Evolutionary conservation across 129 eudicot species (phyloP).

Genomic region (Pittosporum tobira): DNA sequence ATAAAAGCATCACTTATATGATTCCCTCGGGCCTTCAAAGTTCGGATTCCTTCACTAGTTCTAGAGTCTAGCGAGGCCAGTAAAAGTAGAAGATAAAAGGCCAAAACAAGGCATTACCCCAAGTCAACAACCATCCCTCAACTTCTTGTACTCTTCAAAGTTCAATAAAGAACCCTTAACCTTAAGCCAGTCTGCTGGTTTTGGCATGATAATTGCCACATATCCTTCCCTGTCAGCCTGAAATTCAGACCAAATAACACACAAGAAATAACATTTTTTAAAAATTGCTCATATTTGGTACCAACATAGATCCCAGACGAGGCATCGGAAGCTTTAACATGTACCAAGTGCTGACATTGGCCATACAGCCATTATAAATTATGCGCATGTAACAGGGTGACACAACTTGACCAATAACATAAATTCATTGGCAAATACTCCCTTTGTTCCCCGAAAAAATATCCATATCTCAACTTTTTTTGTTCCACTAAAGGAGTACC

Average conservation of each 20-base stretch:
- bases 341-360: not conserved
- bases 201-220: conserved; percentile 87
- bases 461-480: too few relatives aligned
- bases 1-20: not conserved
- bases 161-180: conserved; percentile 53
- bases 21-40: not conserved
- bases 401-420: not conserved
- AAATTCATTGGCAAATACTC: too few relatives aligned
- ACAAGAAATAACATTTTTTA: not conserved
- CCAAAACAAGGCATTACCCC: not conserved
- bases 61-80: not conserved
- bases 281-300: not conserved
- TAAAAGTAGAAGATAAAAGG: not conserved
- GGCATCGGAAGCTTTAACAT: not conserved
- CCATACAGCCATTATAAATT: not conserved
- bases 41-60: not conserved
- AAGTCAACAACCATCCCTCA: conserved; percentile 31
- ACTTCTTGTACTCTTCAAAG: conserved; percentile 61
- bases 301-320: too few relatives aligned
- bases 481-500: too few relatives aligned
- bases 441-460: too few relatives aligned
- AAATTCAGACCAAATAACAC: conserved; percentile 17
- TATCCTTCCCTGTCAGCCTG: conserved; percentile 96
- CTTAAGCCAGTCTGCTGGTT: conserved; percentile 81
- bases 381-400: not conserved